Evolutionary conservation across 2,329 filamentous ascomycete species (phyloP), one percentile per base, ranked within the genome.

Genomic region (Cyanodermella asteris): DNA sequence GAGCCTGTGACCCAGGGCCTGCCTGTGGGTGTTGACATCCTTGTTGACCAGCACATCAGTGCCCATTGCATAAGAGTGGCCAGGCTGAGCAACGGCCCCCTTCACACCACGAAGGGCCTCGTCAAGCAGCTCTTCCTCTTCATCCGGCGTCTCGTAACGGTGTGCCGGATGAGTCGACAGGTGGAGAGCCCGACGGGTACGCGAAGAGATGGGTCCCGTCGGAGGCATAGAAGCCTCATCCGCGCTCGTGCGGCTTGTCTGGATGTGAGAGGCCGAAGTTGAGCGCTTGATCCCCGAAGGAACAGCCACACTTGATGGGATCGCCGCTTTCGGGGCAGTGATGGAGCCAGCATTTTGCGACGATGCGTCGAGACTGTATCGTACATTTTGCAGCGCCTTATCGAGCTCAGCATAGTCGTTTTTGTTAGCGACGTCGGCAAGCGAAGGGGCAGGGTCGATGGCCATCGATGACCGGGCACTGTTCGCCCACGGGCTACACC

Each of bases 61-160:
- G 7, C 68, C 69, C 42, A 67, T 72, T 41, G 76, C 74, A n/a
- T n/a, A n/a, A n/a, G n/a, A n/a, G n/a, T n/a, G n/a, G n/a, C n/a
- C n/a, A n/a, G n/a, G n/a, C n/a, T n/a, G n/a, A 6, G 71, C 20
- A 21, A 14, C 22, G 7, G 30, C 77, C 32, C 65, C 67, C 38
- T 72, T 72, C 0, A 81, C 76, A 5, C 76, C 78, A 24, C 70
- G 64, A 20, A 93, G 57, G 12, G 71, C 81, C 49, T 97, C 87
- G 37, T 93, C 82, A 7, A 94, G 60, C 7, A 97, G 61, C 50
- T 97, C 87, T 31, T 97, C 87, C 43, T 94, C 84, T 48, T 97
- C 87, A 39, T 91, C 82, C 1, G 87, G 80, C 0, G 82, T 82
- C 42, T 97, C 87, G 43, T 94, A 93, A 33, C 78, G 72, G 38